Evolutionary conservation across 176 grass and related monocot species (phyloP).

Genomic region (Luzula sylvatica): DNA sequence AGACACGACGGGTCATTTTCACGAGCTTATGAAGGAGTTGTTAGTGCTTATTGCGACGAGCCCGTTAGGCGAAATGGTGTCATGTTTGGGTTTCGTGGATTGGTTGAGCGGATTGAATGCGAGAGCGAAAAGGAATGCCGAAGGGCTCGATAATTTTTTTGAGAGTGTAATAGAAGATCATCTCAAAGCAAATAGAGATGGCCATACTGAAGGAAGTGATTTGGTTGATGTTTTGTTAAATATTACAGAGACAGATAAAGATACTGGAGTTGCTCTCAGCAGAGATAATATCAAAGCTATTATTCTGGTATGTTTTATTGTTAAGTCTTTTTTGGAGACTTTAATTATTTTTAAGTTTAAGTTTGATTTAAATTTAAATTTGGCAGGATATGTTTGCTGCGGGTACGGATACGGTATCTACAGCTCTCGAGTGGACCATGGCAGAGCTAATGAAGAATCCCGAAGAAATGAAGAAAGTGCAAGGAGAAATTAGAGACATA

Average conservation of each 20-base stretch:
- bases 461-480: slow-evolving; percentile 7
- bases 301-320: slow-evolving; percentile 20
- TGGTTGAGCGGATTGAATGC: not conserved
- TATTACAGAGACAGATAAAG: slow-evolving; percentile 9
- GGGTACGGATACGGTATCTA: slow-evolving; percentile 16
- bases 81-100: slow-evolving; percentile 44
- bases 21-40: not conserved
- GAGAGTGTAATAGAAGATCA: slow-evolving; percentile 34
- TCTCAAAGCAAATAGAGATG: not conserved
- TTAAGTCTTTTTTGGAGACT: not conserved
- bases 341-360: not conserved
- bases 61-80: slow-evolving; percentile 22
- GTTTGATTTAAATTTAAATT: not conserved
- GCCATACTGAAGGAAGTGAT: slow-evolving; percentile 23
- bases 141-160: slow-evolving; percentile 24
- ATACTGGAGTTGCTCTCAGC: not conserved
- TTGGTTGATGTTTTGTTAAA: slow-evolving; percentile 38
- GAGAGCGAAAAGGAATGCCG: slow-evolving; percentile 5
- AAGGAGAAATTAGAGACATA: slow-evolving; percentile 27
- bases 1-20: not conserved
- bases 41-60: not conserved
- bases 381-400: slow-evolving; percentile 15
- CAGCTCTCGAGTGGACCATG: slow-evolving; percentile 14
- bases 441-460: slow-evolving; percentile 4
- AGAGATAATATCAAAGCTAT: slow-evolving; percentile 41